Conservation (phyloP, 768 basidiomycete genomes). For the Calvatia gigantea region DNA sequence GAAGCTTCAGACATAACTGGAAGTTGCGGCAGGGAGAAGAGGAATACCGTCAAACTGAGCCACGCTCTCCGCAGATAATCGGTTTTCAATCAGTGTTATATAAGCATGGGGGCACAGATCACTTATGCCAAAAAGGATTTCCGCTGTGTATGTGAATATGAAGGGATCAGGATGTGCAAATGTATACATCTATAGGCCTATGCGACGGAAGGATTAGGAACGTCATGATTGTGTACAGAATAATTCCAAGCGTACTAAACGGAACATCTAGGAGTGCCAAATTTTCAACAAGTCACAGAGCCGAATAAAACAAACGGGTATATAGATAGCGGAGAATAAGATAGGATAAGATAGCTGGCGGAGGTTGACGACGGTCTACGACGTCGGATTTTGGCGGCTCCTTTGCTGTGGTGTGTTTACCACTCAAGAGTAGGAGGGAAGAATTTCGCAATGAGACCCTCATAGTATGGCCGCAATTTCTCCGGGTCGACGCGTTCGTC, state of each 20-base stretch:
- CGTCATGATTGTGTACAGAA: neutral
- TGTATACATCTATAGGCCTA: neutral
- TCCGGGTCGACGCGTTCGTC: slow-evolving; percentile 63
- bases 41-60: neutral
- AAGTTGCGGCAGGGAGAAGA: neutral
- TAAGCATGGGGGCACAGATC: neutral
- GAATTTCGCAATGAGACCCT: slow-evolving; percentile 76
- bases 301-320: neutral
- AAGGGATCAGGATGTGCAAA: no score
- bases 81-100: neutral
- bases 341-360: neutral
- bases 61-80: neutral
- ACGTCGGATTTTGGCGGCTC: no score
- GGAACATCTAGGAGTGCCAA: neutral
- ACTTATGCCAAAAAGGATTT: neutral
- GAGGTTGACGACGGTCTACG: no score
- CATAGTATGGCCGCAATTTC: slow-evolving; percentile 79
- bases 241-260: no score
- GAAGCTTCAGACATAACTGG: slow-evolving; percentile 26
- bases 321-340: neutral
- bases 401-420: slow-evolving; percentile 38
- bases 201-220: slow-evolving; percentile 1
- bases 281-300: slow-evolving; percentile 4
- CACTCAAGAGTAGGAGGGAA: slow-evolving; percentile 82
- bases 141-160: neutral